These are phyloP conservation scores for Peronospora destructor DNA, from an alignment of 352 stramenopile genomes.

Conservation along the genomic window DNA sequence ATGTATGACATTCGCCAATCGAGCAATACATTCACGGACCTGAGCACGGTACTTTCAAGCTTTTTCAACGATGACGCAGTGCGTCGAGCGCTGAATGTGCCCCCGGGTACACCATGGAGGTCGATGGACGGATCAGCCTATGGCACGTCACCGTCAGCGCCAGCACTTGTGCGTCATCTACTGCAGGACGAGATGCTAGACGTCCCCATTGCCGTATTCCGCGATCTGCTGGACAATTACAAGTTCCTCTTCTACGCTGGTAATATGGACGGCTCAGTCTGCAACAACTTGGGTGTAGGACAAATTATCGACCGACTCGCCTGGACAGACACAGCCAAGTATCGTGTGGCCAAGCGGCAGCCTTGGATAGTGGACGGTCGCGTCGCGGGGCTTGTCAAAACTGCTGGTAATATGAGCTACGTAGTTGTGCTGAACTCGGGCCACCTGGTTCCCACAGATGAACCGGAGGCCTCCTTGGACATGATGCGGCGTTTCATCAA, in stretches of 20 bases:
- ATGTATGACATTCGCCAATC: constrained; percentile 77
- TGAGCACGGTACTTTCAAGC: constrained; percentile 44
- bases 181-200: constrained; percentile 72
- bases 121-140: constrained; percentile 60
- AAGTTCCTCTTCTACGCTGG: constrained; percentile 79
- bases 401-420: constrained; percentile 72
- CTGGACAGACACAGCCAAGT: constrained; percentile 61
- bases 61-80: constrained; percentile 85
- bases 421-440: constrained; percentile 78
- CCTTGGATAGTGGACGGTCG: constrained; percentile 57
- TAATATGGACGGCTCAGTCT: constrained; percentile 80
- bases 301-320: constrained; percentile 76
- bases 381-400: constrained; percentile 62
- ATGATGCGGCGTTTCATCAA: constrained; percentile 79
- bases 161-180: constrained; percentile 61
- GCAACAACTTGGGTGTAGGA: constrained; percentile 71
- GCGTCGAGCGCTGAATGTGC: constrained; percentile 82
- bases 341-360: constrained; percentile 45
- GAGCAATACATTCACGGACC: constrained; percentile 46
- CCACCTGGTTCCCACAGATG: constrained; percentile 63
- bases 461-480: constrained; percentile 61
- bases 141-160: constrained; percentile 43
- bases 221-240: constrained; percentile 76
- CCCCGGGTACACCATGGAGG: constrained; percentile 47
- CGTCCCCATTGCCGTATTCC: constrained; percentile 67